Evolutionary conservation across 192 early-diverging fungal genomes (phyloP), one percentile per base, ranked within the genome.

Genomic region (Entomortierella beljakovae): DNA sequence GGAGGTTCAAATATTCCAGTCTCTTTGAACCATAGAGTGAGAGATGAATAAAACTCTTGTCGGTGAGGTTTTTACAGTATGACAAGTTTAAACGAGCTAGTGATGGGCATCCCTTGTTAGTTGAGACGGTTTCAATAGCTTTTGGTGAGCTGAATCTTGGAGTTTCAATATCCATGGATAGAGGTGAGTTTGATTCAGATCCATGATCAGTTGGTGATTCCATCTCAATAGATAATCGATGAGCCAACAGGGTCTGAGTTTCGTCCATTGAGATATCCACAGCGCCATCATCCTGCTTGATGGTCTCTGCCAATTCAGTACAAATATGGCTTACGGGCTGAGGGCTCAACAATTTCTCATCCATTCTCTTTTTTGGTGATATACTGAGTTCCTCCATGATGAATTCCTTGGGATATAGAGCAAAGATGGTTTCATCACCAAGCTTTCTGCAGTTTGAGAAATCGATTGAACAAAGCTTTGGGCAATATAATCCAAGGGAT

Each of bases 371-470:
- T 50, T 40, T 48, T 16, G 42, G 28, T 1, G 18, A 34, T 0
- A 10, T n/a, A 34, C 53, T 52, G 10, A 32, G 15, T 8, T 26
- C 9, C 25, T 22, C 15, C 33, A 58, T n/a, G n/a, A 58, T n/a
- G n/a, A 43, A 42, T 18, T 80, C 72, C 18, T 66, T 82, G 43
- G 86, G 82, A 53, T 92, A 74, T 1, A 94, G 66, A 7, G 71
- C 34, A 23, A 80, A 71, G 3, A 95, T 79, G 13, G 88, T 90
- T 6, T 62, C 71, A 57, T 93, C 88, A 9, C 88, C 91, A 0
- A 95, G 82, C 72, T 95, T 94, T 20, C 93, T 73, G 71, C 93
- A 95, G 66, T 95, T 95, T n/a, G 86, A 87, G 26, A 95, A 73
- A 68, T 95, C 89, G n/a, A 95, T 61, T 3, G 55, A 75, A 15